A percentile compares a stretch with the other conserved stretches of the same genome.
phyloP scores from a whole-genome alignment of 192 early-diverging fungal species.

The Umbelopsis ramanniana region DNA sequence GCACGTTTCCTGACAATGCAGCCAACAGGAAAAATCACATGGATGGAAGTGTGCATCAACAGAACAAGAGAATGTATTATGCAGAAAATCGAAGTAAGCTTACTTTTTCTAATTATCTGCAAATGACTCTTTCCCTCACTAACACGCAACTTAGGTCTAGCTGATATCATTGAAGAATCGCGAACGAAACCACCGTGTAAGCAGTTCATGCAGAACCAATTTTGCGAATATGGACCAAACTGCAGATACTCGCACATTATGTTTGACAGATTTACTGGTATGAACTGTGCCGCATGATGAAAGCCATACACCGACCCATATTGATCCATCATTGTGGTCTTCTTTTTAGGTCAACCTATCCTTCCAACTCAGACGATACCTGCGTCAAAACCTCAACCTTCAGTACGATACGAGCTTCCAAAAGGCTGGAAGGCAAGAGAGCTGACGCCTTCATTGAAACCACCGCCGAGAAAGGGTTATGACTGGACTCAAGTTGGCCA shows the following conservation, averaged over 20 bases:
- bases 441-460: conserved; percentile 42
- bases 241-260: conserved; percentile 46
- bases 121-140: background rate
- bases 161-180: conserved; percentile 40
- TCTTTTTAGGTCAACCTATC: conserved; percentile 26
- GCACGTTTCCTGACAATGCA: conserved; percentile 48
- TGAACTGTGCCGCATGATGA: background rate
- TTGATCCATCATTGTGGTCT: background rate
- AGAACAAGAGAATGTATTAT: conserved; percentile 40
- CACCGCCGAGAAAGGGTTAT: conserved; percentile 38
- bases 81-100: background rate
- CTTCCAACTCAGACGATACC: conserved; percentile 20
- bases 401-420: conserved; percentile 37
- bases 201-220: conserved; percentile 29
- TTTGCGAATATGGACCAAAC: conserved; percentile 42
- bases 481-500: conserved; percentile 38
- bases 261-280: conserved; percentile 25
- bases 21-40: conserved; percentile 43
- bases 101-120: background rate
- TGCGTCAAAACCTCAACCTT: background rate
- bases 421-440: conserved; percentile 39
- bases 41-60: conserved; percentile 37
- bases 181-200: conserved; percentile 42
- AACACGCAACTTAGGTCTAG: conserved; percentile 31
- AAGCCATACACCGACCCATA: background rate